Percentiles rank a stretch among this genome's conserved stretches.
Conservation (phyloP, 2,329 filamentous ascomycete genomes). For the Pyricularia sp. region DNA sequence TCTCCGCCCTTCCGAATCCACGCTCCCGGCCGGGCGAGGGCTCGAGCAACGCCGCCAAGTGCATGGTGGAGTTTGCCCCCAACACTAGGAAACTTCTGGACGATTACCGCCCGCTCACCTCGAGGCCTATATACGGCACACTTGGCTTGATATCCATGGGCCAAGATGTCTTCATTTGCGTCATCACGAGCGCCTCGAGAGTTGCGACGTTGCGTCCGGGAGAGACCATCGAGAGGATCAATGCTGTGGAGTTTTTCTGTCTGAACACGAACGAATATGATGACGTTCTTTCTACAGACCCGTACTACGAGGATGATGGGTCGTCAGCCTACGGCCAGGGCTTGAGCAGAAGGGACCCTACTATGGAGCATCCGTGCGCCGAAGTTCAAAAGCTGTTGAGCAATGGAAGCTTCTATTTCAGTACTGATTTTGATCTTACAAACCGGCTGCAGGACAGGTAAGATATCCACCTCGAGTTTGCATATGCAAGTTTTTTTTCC, state of each 20-base stretch:
- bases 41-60: slow-evolving; percentile 32
- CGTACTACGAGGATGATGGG: slow-evolving; percentile 37
- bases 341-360: slow-evolving; percentile 52
- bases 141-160: slow-evolving; percentile 75
- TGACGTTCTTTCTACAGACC: slow-evolving; percentile 48
- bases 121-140: slow-evolving; percentile 68
- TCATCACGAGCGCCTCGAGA: slow-evolving; percentile 66
- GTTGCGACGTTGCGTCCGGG: slow-evolving; percentile 75
- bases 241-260: slow-evolving; percentile 83
- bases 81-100: slow-evolving; percentile 51
- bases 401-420: slow-evolving; percentile 95
- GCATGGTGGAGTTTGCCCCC: slow-evolving; percentile 78
- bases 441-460: slow-evolving; percentile 82
- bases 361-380: slow-evolving; percentile 76
- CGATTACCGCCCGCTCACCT: slow-evolving; percentile 64
- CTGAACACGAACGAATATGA: slow-evolving; percentile 80
- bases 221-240: slow-evolving; percentile 80
- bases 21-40: slow-evolving; percentile 27
- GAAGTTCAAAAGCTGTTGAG: slow-evolving; percentile 84
- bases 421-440: slow-evolving; percentile 93
- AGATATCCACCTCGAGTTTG: slow-evolving; percentile 1
- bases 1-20: slow-evolving; percentile 36
- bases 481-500: slow-evolving; percentile 2
- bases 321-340: slow-evolving; percentile 34
- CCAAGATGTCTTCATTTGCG: slow-evolving; percentile 78